Conservation (phyloP, 495 filamentous ascomycete species). For the Talaromyces wortmannii region DNA sequence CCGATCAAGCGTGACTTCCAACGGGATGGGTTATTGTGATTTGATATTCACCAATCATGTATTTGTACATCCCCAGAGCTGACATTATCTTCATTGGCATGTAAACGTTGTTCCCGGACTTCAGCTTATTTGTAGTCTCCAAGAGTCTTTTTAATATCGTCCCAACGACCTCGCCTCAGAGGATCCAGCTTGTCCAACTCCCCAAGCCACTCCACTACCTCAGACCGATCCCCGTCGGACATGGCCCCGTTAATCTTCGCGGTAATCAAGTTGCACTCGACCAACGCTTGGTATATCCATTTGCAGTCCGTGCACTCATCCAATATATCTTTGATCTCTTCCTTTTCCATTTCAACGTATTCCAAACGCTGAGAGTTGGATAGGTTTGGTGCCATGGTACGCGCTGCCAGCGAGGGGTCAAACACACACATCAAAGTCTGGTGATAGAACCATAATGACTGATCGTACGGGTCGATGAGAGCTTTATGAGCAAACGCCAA, state of each 20-base stretch:
- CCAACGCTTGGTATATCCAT: conserved; percentile 72
- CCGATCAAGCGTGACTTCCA: no score
- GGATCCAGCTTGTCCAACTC: conserved; percentile 63
- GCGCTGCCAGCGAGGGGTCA: conserved; percentile 38
- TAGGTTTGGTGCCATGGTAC: conserved; percentile 58
- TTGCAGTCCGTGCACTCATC: conserved; percentile 71
- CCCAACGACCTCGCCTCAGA: conserved; percentile 61
- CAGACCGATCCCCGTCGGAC: conserved; percentile 30
- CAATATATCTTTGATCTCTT: conserved; percentile 62
- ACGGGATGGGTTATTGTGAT: no score
- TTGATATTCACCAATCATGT: not conserved
- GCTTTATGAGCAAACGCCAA: conserved; percentile 66
- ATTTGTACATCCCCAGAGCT: not conserved
- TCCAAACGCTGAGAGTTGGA: conserved; percentile 52
- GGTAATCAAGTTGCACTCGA: conserved; percentile 45
- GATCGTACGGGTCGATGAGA: conserved; percentile 83
- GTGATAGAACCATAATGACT: conserved; percentile 96
- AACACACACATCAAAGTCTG: conserved; percentile 66
- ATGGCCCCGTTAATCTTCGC: conserved; percentile 26
- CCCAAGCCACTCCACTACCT: conserved; percentile 53
- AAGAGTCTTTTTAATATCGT: conserved; percentile 46
- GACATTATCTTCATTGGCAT: not conserved
- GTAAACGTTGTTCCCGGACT: not conserved
- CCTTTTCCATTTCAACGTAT: conserved; percentile 63
- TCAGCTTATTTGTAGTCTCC: not conserved